A percentile compares a stretch with the other conserved stretches of the same genome.
phyloP scores from a whole-genome alignment of 176 grass and related monocot genomes.

The Triticum urartu region DNA sequence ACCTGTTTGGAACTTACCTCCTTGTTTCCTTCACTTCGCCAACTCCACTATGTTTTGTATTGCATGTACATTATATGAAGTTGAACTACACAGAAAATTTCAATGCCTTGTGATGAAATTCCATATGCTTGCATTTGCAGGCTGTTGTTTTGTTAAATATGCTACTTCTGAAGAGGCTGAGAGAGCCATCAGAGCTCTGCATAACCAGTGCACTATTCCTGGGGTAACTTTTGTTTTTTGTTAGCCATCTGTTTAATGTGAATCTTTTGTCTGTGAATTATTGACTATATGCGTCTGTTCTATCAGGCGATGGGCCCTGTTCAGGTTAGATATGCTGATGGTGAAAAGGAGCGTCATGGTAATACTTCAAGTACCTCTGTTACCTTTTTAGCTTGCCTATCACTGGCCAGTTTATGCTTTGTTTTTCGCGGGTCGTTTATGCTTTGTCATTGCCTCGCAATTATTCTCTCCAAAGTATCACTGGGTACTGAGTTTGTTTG shows the following conservation, averaged over 20 bases:
- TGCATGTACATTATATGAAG: slow-evolving; percentile 6
- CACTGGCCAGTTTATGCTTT: background rate
- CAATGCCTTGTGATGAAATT: slow-evolving; percentile 38
- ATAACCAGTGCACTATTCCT: slow-evolving; percentile 88
- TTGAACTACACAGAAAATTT: slow-evolving; percentile 24
- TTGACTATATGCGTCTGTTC: slow-evolving; percentile 34
- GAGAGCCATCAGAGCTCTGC: slow-evolving; percentile 91
- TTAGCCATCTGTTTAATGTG: slow-evolving; percentile 33
- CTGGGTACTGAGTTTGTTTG: background rate
- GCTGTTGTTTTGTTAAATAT: slow-evolving; percentile 99
- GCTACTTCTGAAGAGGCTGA: slow-evolving; percentile 87
- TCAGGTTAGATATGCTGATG: slow-evolving; percentile 99
- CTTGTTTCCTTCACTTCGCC: background rate
- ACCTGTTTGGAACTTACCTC: background rate
- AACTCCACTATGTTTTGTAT: slow-evolving; percentile 1
- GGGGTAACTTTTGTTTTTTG: slow-evolving; percentile 55
- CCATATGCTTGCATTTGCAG: slow-evolving; percentile 51
- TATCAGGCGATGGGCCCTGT: slow-evolving; percentile 76
- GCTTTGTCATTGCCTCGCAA: background rate
- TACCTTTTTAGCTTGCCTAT: background rate
- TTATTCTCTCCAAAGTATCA: background rate
- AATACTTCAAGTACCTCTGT: slow-evolving; percentile 15
- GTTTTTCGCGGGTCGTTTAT: background rate
- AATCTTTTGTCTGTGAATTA: slow-evolving; percentile 25
- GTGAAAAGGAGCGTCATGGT: slow-evolving; percentile 91